phyloP scores from a whole-genome alignment of 352 stramenopile genomes.

The Globisporangium mamillatum region DNA sequence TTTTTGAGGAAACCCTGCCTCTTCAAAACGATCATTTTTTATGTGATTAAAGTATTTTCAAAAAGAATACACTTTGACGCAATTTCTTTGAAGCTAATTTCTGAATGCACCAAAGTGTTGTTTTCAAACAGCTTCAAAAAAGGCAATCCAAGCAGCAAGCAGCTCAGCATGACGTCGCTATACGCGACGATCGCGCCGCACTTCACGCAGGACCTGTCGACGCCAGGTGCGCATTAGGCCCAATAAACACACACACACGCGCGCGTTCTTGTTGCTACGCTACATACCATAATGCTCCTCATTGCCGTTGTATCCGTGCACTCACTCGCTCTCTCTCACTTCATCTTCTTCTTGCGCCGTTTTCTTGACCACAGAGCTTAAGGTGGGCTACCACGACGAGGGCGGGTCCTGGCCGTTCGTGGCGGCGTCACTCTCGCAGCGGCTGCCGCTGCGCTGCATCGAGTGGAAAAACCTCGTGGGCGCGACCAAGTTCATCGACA shows the following conservation, averaged over 20 bases:
- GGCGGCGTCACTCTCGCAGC: conserved; percentile 50
- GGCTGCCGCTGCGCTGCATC: conserved; percentile 71
- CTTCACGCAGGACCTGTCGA: conserved; percentile 68
- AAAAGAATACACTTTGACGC: too few species aligned
- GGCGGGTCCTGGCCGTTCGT: conserved; percentile 84
- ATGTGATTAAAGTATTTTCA: too few species aligned
- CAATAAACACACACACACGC: neutral
- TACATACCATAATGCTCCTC: neutral
- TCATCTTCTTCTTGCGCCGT: neutral
- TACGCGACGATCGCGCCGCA: conserved; percentile 67
- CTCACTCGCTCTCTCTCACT: neutral
- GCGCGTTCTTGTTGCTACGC: neutral
- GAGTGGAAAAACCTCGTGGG: conserved; percentile 82
- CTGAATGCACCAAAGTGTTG: too few species aligned
- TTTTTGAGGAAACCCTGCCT: too few species aligned
- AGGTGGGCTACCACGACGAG: conserved; percentile 68
- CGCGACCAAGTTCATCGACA: conserved; percentile 29
- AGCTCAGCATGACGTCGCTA: conserved; percentile 45
- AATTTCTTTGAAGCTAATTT: too few species aligned
- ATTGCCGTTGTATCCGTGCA: neutral
- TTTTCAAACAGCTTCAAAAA: too few species aligned
- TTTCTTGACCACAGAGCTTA: conserved; percentile 31
- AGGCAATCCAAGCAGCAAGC: neutral
- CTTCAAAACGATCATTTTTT: too few species aligned
- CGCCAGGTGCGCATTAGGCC: conserved; percentile 25